These are phyloP conservation scores for Ambrosia artemisiifolia DNA, from an alignment of 129 eudicot species.

Conservation along the genomic window DNA sequence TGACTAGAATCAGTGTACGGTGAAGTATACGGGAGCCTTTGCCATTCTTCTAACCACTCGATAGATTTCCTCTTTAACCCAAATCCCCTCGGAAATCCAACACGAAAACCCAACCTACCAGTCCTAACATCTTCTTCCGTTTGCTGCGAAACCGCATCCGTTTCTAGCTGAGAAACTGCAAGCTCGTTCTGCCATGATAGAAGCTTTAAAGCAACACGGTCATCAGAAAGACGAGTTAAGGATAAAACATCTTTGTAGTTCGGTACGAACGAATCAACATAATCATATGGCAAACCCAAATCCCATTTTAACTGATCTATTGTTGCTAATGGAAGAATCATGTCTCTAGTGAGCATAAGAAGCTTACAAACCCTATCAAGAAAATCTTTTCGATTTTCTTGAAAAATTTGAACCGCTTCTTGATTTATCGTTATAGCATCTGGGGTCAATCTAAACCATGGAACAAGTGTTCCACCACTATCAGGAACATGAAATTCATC, in stretches of 20 bases:
- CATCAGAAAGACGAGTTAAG: constrained; percentile 51
- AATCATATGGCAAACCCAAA: constrained; percentile 77
- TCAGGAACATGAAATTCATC: constrained; percentile 62
- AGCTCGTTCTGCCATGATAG: constrained; percentile 43
- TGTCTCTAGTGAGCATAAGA: constrained; percentile 64
- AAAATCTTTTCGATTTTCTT: constrained; percentile 45
- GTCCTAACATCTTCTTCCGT: constrained; percentile 21
- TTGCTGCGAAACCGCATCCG: constrained; percentile 16
- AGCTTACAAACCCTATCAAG: constrained; percentile 66
- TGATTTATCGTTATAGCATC: constrained; percentile 40
- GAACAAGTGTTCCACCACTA: constrained; percentile 72
- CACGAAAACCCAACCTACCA: constrained; percentile 51
- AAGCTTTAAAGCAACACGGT: constrained; percentile 70
- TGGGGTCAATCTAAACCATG: constrained; percentile 54
- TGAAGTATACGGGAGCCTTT: constrained; percentile 76
- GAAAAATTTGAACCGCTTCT: constrained; percentile 39
- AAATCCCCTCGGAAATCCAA: constrained; percentile 83
- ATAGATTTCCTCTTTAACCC: constrained; percentile 75
- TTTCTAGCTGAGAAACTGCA: constrained; percentile 67
- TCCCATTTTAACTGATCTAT: constrained; percentile 94
- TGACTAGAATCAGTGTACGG: constrained; percentile 75
- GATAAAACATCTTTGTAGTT: constrained; percentile 46
- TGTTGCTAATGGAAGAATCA: constrained; percentile 62
- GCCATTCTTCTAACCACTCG: constrained; percentile 90
- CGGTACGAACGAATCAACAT: constrained; percentile 41